Conservation (phyloP, 768 basidiomycete genomes). For the Podaxis sp. region DNA sequence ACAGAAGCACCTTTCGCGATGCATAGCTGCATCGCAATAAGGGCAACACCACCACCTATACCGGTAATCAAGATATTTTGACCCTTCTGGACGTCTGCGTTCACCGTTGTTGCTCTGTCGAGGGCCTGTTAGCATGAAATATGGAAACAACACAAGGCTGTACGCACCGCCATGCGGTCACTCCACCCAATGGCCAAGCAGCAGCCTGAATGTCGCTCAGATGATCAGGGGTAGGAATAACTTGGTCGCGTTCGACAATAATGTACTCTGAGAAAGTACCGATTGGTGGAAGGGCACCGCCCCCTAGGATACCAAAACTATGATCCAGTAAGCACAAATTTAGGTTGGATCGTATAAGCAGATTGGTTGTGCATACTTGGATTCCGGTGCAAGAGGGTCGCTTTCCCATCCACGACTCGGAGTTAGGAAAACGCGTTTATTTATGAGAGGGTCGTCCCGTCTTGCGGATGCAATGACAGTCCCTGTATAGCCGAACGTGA, state of each 20-base stretch:
- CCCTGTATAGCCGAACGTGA: slow-evolving; percentile 35
- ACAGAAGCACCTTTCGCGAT: slow-evolving; percentile 74
- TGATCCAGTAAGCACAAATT: background rate
- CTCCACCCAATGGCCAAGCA: slow-evolving; percentile 73
- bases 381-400: slow-evolving; percentile 64
- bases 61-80: slow-evolving; percentile 81
- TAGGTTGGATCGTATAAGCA: too few relatives aligned
- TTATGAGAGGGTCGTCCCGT: slow-evolving; percentile 52
- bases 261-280: slow-evolving; percentile 82
- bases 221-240: slow-evolving; percentile 64
- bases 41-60: slow-evolving; percentile 82
- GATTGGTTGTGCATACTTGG: slow-evolving; percentile 37
- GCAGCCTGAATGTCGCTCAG: slow-evolving; percentile 67
- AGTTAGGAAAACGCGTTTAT: slow-evolving; percentile 69
- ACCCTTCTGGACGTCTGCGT: slow-evolving; percentile 58
- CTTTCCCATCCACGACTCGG: slow-evolving; percentile 78
- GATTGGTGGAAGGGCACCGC: slow-evolving; percentile 45
- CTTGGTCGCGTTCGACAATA: slow-evolving; percentile 65
- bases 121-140: background rate
- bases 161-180: slow-evolving; percentile 82
- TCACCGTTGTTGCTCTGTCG: slow-evolving; percentile 31
- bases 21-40: slow-evolving; percentile 72
- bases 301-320: slow-evolving; percentile 71
- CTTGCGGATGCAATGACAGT: slow-evolving; percentile 58
- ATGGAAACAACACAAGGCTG: background rate